Evolutionary conservation across 305 asterid species (phyloP).

Genomic region (Withania somnifera): DNA sequence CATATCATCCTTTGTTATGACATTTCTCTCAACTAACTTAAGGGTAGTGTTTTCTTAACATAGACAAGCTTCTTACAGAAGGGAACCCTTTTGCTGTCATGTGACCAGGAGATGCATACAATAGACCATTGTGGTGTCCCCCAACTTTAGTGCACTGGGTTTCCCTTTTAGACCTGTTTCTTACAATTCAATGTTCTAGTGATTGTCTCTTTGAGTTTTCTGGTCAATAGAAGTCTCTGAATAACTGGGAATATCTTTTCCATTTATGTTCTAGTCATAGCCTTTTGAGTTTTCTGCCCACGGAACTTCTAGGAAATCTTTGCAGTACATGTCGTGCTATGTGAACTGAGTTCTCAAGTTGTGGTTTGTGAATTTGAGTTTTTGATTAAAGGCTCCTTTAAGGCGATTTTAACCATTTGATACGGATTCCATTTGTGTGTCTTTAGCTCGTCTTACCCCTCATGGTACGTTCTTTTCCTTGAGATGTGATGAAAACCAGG

Average conservation of each 20-base stretch:
- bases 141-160: no score
- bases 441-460: neutral
- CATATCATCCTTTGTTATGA: neutral
- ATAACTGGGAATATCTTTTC: neutral
- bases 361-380: neutral
- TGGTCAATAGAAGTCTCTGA: neutral
- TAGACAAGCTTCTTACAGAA: neutral
- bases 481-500: neutral
- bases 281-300: neutral
- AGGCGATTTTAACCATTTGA: neutral
- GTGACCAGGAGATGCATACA: no score
- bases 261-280: neutral
- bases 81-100: no score
- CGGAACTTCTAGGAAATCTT: neutral
- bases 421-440: neutral
- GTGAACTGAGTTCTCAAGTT: neutral
- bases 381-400: neutral
- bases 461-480: neutral
- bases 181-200: neutral
- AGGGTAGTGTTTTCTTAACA: neutral
- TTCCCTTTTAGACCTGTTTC: neutral
- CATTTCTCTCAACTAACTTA: neutral
- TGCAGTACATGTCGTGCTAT: neutral
- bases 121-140: no score
- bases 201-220: neutral